Percentiles rank a stretch among this genome's conserved stretches.
Conservation (phyloP, 2,329 filamentous ascomycete genomes). For the Aureobasidium namibiae region DNA sequence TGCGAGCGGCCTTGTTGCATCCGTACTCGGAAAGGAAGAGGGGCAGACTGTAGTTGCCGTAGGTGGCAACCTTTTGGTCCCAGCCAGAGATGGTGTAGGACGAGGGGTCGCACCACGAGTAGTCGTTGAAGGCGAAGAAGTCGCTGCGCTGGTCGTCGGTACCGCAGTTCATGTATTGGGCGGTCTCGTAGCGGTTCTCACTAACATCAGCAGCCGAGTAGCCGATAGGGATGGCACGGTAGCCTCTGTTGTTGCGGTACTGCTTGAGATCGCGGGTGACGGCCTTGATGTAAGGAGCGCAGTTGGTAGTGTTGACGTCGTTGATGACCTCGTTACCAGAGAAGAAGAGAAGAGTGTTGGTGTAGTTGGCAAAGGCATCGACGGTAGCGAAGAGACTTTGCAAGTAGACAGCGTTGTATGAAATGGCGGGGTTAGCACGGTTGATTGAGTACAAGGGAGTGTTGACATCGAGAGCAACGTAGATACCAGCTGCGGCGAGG, state of each 20-base stretch:
- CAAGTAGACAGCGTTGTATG: constrained; percentile 82
- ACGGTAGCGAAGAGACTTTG: constrained; percentile 82
- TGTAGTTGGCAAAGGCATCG: constrained; percentile 72
- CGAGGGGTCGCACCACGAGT: constrained; percentile 73
- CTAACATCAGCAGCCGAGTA: constrained; percentile 82
- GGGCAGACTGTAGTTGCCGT: constrained; percentile 76
- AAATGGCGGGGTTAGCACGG: constrained; percentile 60
- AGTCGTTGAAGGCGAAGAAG: constrained; percentile 86
- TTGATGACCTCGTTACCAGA: constrained; percentile 70
- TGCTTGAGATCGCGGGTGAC: constrained; percentile 73
- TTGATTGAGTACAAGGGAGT: constrained; percentile 85
- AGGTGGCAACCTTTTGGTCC: constrained; percentile 82
- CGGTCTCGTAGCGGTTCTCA: constrained; percentile 73
- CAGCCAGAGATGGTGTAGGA: constrained; percentile 66
- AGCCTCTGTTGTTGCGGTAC: constrained; percentile 64
- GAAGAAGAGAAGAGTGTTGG: constrained; percentile 82
- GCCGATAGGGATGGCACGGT: constrained; percentile 64
- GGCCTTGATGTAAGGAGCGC: constrained; percentile 62
- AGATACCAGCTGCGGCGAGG: constrained; percentile 78
- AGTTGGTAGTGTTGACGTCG: constrained; percentile 51
- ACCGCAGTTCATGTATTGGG: constrained; percentile 90
- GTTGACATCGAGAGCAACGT: constrained; percentile 87
- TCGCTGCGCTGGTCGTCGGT: constrained; percentile 74
- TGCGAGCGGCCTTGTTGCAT: constrained; percentile 72
- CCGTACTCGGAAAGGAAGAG: constrained; percentile 95